Evolutionary conservation across 108 stramenopile genomes (phyloP), one percentile per base, ranked within the genome.

Genomic region (Nannochloropsis oceanica): DNA sequence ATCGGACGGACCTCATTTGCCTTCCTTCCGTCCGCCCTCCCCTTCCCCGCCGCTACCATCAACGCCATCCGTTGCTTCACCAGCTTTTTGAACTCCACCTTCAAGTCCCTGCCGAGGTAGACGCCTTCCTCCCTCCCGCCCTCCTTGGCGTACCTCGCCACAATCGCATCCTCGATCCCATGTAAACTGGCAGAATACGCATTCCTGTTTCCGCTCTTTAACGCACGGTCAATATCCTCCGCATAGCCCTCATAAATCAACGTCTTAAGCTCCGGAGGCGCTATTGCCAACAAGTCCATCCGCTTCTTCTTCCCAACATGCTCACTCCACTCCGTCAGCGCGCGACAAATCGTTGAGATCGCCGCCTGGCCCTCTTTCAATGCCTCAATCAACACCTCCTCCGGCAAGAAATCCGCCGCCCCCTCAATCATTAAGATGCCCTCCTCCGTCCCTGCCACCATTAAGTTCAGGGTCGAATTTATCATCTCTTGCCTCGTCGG

Each of bases 341-440:
- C 96, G 12, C 87, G 92, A 84, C 94, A 95, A 25, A 95, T 93
- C 12, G 86, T 90, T 83, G 89, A 88, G 83, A 97, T 94, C 13
- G 94, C 95, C 18, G 92, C 90, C 83, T 95, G 95, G 24, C 94
- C 96, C 81, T 93, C 92, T 24, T 88, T 88, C 11, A 97, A 93
- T 8, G 95, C 95, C 80, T 93, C 88, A 25, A 96, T 86, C 94
- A 97, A 94, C 26, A 87, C 86, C 83, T 91, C 90, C 92, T 97
- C 96, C 10, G 93, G 90, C 82, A 97, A 87, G 86, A 96, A 96
- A 85, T 95, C 93, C 43, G 95, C 94, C 43, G 93, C 93, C 11
- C 96, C 96, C 85, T 96, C 96, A 90, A 97, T 96, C 96, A 96
- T 97, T 14, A 96, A 84, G 5, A 97, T 93, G 12, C 92, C 95